Base-by-base conservation (phyloP, 345 rosid genomes). In the Corchorus capsularis region DNA sequence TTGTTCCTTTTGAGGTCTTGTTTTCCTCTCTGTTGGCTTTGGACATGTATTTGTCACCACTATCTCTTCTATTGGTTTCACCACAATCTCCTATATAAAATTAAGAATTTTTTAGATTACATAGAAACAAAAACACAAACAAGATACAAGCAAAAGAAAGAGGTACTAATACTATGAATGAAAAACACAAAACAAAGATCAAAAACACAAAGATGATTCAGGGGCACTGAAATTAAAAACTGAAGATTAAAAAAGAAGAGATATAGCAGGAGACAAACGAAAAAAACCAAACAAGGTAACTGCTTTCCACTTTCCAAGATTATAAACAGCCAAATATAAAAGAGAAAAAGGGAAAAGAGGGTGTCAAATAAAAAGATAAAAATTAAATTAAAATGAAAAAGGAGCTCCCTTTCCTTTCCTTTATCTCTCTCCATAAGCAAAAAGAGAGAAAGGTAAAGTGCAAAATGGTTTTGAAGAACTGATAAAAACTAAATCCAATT, bases 21-120 rank as follows among this genome's bases (percentile, higher is more conserved):
- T 77, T 60, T 91, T 90, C 86, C 88, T 89, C 81, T 91, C 94
- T 63, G 83, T 67, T 4, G 85, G 84, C 47, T 82, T 86, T 63
- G 87, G 80, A 72, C 88, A 84, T 79, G 94, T 75, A 69, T 85
- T 90, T 69, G 97, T 85, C 45, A 90, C 90, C 45, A 90, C 90
- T 78, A 93, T 90, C 73, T 91, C 97, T 69, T 96, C 97, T 69
- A 92, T 81, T 10, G 98, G 97, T 72, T 92, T 96, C 91, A 91
- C 96, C 83, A 92, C 92, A 71, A 89, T 89, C 92, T 89, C 97
- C 99, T 93, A 69, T 3, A 75, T 0, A 6, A 39, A 39, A 39
- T 39, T 39, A 0, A 39, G 27, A 27, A 1, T 27, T 27, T 27
- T 27, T 27, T 27, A 27, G 27, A 27, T 27, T 27, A 27, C 27